These are phyloP conservation scores for Hygrophoropsis aurantiaca DNA, from an alignment of 768 basidiomycete species.

Conservation along the genomic window DNA sequence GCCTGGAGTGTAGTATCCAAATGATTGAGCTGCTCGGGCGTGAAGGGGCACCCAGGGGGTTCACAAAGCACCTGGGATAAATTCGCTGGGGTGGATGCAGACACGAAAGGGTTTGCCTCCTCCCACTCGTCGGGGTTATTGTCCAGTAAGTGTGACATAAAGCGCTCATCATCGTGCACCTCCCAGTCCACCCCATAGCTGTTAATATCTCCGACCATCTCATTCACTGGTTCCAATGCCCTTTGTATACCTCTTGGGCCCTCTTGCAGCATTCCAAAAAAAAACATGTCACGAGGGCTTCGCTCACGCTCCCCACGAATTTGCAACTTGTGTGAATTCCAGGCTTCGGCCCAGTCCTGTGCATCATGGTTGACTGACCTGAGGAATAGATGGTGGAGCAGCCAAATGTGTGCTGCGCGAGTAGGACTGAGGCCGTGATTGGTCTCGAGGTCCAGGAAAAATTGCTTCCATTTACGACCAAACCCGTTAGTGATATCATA, in stretches of 20 bases:
- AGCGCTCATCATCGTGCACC: background rate
- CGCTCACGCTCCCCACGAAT: background rate
- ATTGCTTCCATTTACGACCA: conserved; percentile 41
- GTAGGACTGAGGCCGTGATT: conserved; percentile 24
- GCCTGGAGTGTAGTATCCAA: too few relatives aligned
- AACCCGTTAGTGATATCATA: conserved; percentile 34
- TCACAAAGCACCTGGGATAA: background rate
- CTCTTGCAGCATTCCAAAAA: background rate
- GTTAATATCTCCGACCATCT: background rate
- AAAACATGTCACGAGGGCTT: background rate
- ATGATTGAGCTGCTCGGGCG: background rate
- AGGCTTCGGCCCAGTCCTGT: conserved; percentile 27
- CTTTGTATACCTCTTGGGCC: too few relatives aligned
- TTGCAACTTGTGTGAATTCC: conserved; percentile 32
- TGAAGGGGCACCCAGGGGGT: background rate
- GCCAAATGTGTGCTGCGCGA: conserved; percentile 35
- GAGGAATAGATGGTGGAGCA: conserved; percentile 40
- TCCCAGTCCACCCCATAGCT: background rate
- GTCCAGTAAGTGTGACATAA: too few relatives aligned
- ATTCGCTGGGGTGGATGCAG: background rate
- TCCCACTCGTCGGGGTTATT: too few relatives aligned
- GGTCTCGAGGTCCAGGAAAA: conserved; percentile 47
- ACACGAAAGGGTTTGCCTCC: too few relatives aligned
- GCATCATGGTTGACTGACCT: conserved; percentile 29
- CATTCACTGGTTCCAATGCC: background rate